A percentile compares a stretch with the other conserved stretches of the same genome.
phyloP scores from a whole-genome alignment of 805 yeast genomes.

The Hanseniaspora taiwanica region DNA sequence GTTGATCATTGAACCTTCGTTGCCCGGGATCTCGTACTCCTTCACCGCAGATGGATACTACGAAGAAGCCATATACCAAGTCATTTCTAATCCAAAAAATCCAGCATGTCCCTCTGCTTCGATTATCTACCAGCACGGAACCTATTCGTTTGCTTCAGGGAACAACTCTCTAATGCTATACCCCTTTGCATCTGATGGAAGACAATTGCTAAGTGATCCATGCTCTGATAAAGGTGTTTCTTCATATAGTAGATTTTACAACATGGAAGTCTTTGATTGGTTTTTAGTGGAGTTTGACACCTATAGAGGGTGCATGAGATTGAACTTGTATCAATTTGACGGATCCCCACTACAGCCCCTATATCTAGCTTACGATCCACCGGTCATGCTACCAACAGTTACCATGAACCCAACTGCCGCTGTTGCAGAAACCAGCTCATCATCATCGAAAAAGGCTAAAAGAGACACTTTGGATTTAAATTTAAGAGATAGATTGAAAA shows the following conservation, averaged over 20 bases:
- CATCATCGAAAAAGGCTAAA: conserved; percentile 21
- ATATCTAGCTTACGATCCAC: conserved; percentile 85
- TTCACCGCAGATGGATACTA: conserved; percentile 86
- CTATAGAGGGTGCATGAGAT: conserved; percentile 72
- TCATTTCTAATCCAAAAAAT: conserved; percentile 52
- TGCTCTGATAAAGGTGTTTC: conserved; percentile 55
- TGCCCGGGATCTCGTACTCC: conserved; percentile 88
- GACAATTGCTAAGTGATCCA: conserved; percentile 82
- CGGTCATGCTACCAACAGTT: conserved; percentile 87
- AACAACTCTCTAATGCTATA: conserved; percentile 59
- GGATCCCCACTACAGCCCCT: conserved; percentile 78
- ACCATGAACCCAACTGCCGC: conserved; percentile 65
- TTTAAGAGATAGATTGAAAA: conserved; percentile 36
- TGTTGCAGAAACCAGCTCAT: conserved; percentile 15
- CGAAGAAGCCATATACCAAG: conserved; percentile 81
- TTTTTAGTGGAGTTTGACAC: conserved; percentile 52
- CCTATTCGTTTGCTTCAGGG: conserved; percentile 36
- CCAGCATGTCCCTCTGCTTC: conserved; percentile 80
- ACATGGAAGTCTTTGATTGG: conserved; percentile 43
- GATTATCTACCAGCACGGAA: conserved; percentile 81
- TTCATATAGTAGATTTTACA: conserved; percentile 58
- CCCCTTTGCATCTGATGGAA: conserved; percentile 81
- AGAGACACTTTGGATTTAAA: conserved; percentile 6
- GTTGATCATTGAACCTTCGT: conserved; percentile 82
- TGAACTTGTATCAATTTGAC: conserved; percentile 62